Conservation (phyloP, 208 protist genomes). For the Leishmania amazonensis region DNA sequence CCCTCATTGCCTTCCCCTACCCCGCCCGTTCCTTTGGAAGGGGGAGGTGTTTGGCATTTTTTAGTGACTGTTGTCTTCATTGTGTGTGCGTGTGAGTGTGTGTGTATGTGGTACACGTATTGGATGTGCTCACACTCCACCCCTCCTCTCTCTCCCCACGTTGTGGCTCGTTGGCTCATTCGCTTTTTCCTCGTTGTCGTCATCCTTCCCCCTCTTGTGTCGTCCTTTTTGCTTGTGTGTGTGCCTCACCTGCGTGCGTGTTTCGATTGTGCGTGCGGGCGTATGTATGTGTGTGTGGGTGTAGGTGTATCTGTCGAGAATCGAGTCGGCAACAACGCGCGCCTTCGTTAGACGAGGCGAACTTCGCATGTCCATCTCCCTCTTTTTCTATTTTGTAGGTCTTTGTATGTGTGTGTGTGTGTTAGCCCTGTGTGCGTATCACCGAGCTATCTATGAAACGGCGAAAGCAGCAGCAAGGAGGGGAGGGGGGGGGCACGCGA, state of each 20-base stretch:
- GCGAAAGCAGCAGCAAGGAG: neutral
- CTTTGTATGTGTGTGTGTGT: neutral
- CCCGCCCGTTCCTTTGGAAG: neutral
- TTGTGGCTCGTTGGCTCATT: neutral
- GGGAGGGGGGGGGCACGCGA: neutral
- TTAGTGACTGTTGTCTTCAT: neutral
- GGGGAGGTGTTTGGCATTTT: neutral
- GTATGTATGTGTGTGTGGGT: neutral
- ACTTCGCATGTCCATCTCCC: too few species aligned
- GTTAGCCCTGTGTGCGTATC: neutral
- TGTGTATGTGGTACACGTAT: neutral
- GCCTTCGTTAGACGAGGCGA: too few species aligned
- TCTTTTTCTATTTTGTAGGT: too few species aligned
- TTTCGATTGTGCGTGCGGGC: neutral
- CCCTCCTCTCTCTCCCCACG: neutral
- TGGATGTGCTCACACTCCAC: neutral
- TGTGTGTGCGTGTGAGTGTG: neutral
- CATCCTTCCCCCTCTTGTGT: neutral
- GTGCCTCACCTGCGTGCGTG: neutral
- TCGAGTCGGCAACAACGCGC: too few species aligned
- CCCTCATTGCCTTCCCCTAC: neutral
- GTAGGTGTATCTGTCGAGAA: neutral
- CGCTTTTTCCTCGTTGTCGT: neutral
- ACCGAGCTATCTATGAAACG: neutral
- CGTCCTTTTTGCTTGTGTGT: neutral